These are phyloP conservation scores for Leersia perrieri DNA, from an alignment of 176 grass and related monocot genomes.

Conservation along the genomic window DNA sequence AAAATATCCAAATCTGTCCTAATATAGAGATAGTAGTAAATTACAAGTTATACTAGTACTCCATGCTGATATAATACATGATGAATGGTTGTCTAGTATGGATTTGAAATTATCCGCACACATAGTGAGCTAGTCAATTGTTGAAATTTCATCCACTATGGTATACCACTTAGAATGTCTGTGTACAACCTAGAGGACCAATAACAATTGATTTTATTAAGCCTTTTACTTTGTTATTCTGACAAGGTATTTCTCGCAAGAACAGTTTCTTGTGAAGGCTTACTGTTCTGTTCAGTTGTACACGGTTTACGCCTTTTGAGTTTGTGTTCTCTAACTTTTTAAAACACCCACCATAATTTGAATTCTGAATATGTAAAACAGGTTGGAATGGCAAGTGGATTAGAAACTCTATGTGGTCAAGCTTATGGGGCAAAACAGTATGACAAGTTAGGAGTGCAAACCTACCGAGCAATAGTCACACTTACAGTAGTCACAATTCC, in stretches of 20 bases:
- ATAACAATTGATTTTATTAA: not conserved
- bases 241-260: not conserved
- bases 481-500: conserved; percentile 60
- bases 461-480: conserved; percentile 74
- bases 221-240: not conserved
- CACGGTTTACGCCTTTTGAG: not conserved
- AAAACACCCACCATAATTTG: not conserved
- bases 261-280: not conserved
- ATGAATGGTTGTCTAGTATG: not conserved
- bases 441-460: conserved; percentile 60
- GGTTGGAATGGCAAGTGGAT: conserved; percentile 84
- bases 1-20: not conserved
- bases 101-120: not conserved
- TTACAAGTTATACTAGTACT: not conserved
- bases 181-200: not conserved
- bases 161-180: not conserved
- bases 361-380: conserved; percentile 36
- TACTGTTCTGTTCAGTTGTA: not conserved
- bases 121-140: not conserved
- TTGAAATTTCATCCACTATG: not conserved
- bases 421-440: conserved; percentile 83
- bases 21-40: not conserved
- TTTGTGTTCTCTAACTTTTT: not conserved
- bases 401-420: conserved; percentile 89
- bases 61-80: not conserved